phyloP scores from a whole-genome alignment of 2,329 filamentous ascomycete species.

The Stagonosporopsis tanaceti region DNA sequence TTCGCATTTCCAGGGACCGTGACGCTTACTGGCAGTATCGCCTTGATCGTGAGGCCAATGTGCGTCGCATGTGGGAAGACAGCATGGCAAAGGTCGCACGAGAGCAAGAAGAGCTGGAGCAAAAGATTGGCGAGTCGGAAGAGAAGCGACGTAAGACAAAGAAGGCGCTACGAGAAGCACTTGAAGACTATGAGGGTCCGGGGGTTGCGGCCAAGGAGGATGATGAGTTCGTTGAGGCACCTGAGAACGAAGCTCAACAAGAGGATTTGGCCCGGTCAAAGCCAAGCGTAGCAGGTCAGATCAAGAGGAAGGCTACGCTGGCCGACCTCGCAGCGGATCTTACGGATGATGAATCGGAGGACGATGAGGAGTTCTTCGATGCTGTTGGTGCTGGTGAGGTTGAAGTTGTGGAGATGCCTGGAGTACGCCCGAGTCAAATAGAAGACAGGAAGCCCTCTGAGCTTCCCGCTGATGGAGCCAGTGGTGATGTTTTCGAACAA shows the following conservation, averaged over 20 bases:
- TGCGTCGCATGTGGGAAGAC: constrained; percentile 97
- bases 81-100: constrained; percentile 94
- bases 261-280: constrained; percentile 26
- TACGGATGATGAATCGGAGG: constrained; percentile 76
- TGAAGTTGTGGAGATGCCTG: constrained; percentile 74
- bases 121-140: constrained; percentile 86
- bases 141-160: constrained; percentile 90
- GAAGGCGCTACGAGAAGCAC: constrained; percentile 83
- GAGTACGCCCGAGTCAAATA: constrained; percentile 36
- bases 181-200: constrained; percentile 63
- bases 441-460: constrained; percentile 49
- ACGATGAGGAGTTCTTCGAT: constrained; percentile 95
- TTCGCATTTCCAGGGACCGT: constrained; percentile 91
- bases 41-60: constrained; percentile 87
- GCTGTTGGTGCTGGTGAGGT: constrained; percentile 93
- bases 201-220: constrained; percentile 25
- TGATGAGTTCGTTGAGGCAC: constrained; percentile 45
- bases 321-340: constrained; percentile 71
- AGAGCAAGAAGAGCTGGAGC: constrained; percentile 92
- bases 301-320: constrained; percentile 70
- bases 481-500: constrained; percentile 58
- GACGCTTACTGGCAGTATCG: constrained; percentile 98
- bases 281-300: constrained; percentile 28
- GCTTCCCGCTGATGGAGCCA: constrained; percentile 28
- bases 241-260: constrained; percentile 48